Evolutionary conservation across 352 stramenopile species (phyloP).

Genomic region (Globisporangium abappressorium): DNA sequence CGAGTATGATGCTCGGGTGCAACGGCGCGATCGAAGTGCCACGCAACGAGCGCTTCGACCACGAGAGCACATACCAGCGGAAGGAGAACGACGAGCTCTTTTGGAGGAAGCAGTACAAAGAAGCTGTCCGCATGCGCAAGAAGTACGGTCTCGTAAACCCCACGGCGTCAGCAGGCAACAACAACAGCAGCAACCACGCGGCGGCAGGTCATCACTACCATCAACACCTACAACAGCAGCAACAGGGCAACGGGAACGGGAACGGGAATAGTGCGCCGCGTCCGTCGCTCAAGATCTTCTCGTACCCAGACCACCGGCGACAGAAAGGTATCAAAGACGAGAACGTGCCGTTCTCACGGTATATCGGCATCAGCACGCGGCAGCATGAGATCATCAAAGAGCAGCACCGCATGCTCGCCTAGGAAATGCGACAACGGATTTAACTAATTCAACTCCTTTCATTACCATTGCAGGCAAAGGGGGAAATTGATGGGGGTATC

Average conservation of each 20-base stretch:
- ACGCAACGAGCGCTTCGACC: conserved; percentile 45
- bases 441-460: background rate
- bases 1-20: conserved; percentile 22
- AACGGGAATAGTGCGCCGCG: conserved; percentile 1
- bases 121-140: conserved; percentile 54
- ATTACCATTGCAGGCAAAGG: background rate
- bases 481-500: background rate
- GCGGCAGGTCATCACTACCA: conserved; percentile 1
- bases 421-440: background rate
- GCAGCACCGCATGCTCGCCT: conserved; percentile 70
- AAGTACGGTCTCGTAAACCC: conserved; percentile 20
- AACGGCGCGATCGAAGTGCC: conserved; percentile 31
- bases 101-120: conserved; percentile 55
- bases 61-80: conserved; percentile 44
- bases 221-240: background rate
- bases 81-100: conserved; percentile 41
- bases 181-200: background rate
- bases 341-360: conserved; percentile 57
- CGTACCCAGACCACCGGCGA: conserved; percentile 36
- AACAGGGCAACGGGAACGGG: background rate
- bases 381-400: conserved; percentile 79
- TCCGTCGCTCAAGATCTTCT: conserved; percentile 75
- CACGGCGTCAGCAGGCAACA: conserved; percentile 6
- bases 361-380: conserved; percentile 71
- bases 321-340: conserved; percentile 48